Conservation (phyloP, 768 basidiomycete genomes). For the Kwoniella pini region DNA sequence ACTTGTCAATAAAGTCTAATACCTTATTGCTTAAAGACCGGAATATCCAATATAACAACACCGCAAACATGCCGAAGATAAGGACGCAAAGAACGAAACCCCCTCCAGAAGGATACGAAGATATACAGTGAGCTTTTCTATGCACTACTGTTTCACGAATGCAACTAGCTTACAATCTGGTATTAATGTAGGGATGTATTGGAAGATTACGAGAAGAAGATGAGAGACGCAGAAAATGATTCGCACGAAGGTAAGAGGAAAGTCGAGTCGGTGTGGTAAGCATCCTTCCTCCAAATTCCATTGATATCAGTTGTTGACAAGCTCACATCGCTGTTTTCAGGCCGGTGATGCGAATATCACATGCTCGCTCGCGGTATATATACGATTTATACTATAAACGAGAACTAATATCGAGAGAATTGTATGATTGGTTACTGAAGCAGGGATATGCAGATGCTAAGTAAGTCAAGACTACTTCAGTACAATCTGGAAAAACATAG, state of each 20-base stretch:
- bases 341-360: conserved; percentile 98
- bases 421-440: conserved; percentile 98
- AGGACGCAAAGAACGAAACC: conserved; percentile 87
- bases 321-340: conserved; percentile 54
- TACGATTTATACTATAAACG: conserved; percentile 99
- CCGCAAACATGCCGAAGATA: conserved; percentile 82
- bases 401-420: conserved; percentile 82
- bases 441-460: conserved; percentile 96
- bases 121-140: conserved; percentile 63
- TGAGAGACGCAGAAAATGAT: conserved; percentile 98
- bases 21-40: no score
- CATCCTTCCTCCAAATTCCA: neutral
- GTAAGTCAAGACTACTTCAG: conserved; percentile 59
- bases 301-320: no score
- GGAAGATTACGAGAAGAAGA: conserved; percentile 98
- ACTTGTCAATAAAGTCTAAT: no score
- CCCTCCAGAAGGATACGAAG: conserved; percentile 94
- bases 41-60: no score
- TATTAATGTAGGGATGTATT: conserved; percentile 65
- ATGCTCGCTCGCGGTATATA: conserved; percentile 92
- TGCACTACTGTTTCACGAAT: neutral
- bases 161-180: conserved; percentile 9
- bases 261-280: conserved; percentile 54
- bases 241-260: conserved; percentile 86
- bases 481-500: neutral